Evolutionary conservation across 2,329 filamentous ascomycete species (phyloP).

Genomic region (Fusarium virguliforme): DNA sequence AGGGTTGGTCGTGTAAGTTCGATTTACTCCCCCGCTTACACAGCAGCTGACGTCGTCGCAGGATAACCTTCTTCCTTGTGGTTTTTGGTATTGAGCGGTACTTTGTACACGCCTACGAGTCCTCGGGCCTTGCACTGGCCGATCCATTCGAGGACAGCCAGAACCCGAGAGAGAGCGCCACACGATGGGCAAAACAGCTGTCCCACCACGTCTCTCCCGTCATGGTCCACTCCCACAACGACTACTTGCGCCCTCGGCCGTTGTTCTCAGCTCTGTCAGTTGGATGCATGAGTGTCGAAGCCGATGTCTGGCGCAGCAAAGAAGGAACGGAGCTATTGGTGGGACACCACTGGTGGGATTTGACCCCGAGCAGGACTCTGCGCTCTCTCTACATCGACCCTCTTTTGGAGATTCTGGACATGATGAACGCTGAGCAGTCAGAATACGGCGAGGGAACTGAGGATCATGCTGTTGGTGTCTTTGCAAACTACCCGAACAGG

Average conservation of each 20-base stretch:
- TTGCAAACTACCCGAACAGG: conserved; percentile 66
- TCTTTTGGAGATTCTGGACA: conserved; percentile 71
- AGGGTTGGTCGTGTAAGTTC: conserved; percentile 34
- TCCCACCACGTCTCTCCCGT: conserved; percentile 39
- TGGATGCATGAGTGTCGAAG: conserved; percentile 76
- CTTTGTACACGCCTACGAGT: conserved; percentile 36
- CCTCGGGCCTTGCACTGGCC: conserved; percentile 29
- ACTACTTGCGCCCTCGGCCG: conserved; percentile 76
- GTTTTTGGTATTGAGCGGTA: conserved; percentile 34
- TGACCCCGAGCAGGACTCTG: conserved; percentile 70
- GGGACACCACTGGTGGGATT: conserved; percentile 69
- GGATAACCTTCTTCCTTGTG: conserved; percentile 33
- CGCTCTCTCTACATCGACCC: conserved; percentile 75
- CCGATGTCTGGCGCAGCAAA: conserved; percentile 74
- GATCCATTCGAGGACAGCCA: conserved; percentile 33
- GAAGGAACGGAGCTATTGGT: conserved; percentile 70
- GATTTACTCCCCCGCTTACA: neutral
- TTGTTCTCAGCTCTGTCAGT: conserved; percentile 74
- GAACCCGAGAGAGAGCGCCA: conserved; percentile 30
- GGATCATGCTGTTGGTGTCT: conserved; percentile 65
- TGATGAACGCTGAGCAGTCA: conserved; percentile 26
- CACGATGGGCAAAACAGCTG: conserved; percentile 38
- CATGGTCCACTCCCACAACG: conserved; percentile 74
- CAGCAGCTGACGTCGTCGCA: conserved; percentile 19
- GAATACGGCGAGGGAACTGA: fast-evolving